A percentile compares a stretch with the other conserved stretches of the same genome.
Conservation (phyloP, 2,329 filamentous ascomycete species). For the Penicillium crustosum region DNA sequence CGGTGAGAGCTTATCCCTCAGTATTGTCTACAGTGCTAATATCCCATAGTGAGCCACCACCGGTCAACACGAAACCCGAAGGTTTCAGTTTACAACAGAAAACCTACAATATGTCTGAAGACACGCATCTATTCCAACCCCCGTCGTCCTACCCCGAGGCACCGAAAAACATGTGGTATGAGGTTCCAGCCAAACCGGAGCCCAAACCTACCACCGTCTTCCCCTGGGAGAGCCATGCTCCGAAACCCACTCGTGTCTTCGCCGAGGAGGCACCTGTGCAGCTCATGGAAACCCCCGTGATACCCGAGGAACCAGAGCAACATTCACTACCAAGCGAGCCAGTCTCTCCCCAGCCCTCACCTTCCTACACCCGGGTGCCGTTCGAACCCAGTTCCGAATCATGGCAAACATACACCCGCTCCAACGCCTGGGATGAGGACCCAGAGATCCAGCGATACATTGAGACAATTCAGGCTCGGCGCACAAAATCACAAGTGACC, state of each 20-base stretch:
- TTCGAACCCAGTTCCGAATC: constrained; percentile 47
- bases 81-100: constrained; percentile 77
- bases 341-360: not conserved
- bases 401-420: constrained; percentile 72
- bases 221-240: constrained; percentile 77
- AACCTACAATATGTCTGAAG: constrained; percentile 80
- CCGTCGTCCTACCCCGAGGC: constrained; percentile 77
- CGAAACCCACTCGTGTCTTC: constrained; percentile 57
- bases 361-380: constrained; percentile 8
- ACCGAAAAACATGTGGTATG: constrained; percentile 84
- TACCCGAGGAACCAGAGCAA: not conserved
- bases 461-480: constrained; percentile 68
- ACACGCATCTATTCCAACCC: constrained; percentile 71
- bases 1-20: constrained; percentile 45
- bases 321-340: not conserved
- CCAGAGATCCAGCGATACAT: constrained; percentile 88
- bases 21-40: constrained; percentile 23
- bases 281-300: not conserved
- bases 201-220: constrained; percentile 70
- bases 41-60: constrained; percentile 57
- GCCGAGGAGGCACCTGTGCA: constrained; percentile 25
- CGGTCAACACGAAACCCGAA: constrained; percentile 72
- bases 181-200: constrained; percentile 65
- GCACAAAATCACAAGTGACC: constrained; percentile 49
- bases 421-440: constrained; percentile 91